phyloP scores from a whole-genome alignment of 345 rosid genomes.

The Eucalyptus polybractea region DNA sequence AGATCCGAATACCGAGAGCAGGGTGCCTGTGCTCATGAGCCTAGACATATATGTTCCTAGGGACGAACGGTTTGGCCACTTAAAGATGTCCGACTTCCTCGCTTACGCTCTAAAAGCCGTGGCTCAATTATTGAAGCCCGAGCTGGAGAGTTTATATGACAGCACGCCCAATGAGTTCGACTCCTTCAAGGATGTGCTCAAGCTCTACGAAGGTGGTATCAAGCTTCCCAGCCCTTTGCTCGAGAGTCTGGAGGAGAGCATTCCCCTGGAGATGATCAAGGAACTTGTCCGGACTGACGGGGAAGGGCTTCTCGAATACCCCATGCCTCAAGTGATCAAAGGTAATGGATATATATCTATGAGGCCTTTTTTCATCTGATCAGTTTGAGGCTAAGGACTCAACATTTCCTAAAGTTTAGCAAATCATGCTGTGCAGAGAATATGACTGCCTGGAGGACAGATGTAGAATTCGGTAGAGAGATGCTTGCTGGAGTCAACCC shows the following conservation, averaged over 20 bases:
- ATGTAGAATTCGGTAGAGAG: slow-evolving; percentile 2
- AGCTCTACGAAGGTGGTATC: not conserved
- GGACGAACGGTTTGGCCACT: slow-evolving; percentile 31
- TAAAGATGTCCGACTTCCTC: slow-evolving; percentile 30
- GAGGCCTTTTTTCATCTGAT: not conserved
- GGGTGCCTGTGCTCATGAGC: slow-evolving; percentile 12
- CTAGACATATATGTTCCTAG: slow-evolving; percentile 23
- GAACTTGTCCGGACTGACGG: slow-evolving; percentile 17
- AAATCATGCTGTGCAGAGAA: not conserved
- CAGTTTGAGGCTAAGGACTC: not conserved
- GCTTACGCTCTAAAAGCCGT: slow-evolving; percentile 17
- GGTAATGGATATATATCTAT: not conserved
- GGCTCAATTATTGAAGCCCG: slow-evolving; percentile 16
- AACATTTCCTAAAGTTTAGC: not conserved
- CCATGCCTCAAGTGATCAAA: slow-evolving; percentile 5
- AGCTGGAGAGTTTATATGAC: not conserved
- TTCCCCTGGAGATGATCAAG: slow-evolving; percentile 7
- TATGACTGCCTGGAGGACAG: slow-evolving; percentile 1
- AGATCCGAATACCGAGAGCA: not conserved
- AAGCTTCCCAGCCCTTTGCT: not conserved
- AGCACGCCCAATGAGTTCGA: not conserved
- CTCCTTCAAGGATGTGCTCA: not conserved
- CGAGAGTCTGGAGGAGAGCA: not conserved
- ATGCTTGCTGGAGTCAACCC: slow-evolving; percentile 6
- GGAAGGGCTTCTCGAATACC: slow-evolving; percentile 4